Evolutionary conservation across 2,329 filamentous ascomycete species (phyloP), one percentile per base, ranked within the genome.

Genomic region (Neopestalotiopsis sp.): DNA sequence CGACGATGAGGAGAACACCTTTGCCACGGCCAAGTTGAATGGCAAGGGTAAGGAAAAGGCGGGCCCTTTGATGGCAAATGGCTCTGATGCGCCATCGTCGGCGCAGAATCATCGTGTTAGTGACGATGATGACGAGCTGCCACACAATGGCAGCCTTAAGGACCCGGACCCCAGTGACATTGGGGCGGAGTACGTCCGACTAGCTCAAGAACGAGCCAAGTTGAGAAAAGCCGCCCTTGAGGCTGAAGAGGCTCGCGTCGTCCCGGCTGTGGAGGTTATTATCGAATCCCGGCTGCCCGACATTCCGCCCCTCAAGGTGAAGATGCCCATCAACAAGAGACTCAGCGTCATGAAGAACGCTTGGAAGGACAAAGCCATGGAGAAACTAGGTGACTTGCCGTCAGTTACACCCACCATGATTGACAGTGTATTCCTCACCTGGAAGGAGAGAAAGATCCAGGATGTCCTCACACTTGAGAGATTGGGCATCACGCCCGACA

Each of bases 381-480:
- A 89, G 61, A 79, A 82, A 1, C 79, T 82, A 2, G 77, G 78
- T 1, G 65, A 78, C 5, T n/a, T 52, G 24, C 10, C 57, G 14
- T 13, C 30, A 20, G 42, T 78, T 2, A 32, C n/a, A 9, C 20
- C n/a, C 7, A 82, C 86, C 2, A 77, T 85, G 30, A 80, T 84
- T 2, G 81, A 85, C 4, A 82, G 84, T 0, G 82, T 97, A 20
- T 92, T 96, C 74, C 85, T 98, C 67, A 96, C 93, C 0, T 97
- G 93, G 91, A 91, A 90, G 71, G 87, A 89, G 32, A 89, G 88
- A 69, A 88, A 89, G 69, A 81, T 97, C 3, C 97, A 92, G 77
- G 89, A 92, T 72, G 87, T 88, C n/a, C 93, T 92, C 4, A 95
- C 91, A 1, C 91, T 93, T 69, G 85, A 85, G 66, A 90, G 87